These are phyloP conservation scores for Orychophragmus violaceus DNA, from an alignment of 345 rosid species.

Conservation along the genomic window DNA sequence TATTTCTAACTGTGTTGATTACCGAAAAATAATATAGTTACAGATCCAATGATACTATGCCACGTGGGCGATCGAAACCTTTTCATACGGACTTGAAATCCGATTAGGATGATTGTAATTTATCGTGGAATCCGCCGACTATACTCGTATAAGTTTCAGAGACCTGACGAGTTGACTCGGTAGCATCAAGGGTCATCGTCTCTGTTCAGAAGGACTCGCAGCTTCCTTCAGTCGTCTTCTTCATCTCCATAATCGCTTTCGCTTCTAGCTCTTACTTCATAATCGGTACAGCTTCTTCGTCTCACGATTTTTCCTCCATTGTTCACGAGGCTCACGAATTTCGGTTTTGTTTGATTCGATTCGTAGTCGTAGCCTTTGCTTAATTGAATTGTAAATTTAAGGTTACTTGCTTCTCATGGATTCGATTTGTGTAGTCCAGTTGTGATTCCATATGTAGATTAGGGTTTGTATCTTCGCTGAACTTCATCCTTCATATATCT, in stretches of 20 bases:
- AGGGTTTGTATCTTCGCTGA: background rate
- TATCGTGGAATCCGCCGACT: conserved; percentile 12
- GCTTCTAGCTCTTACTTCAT: background rate
- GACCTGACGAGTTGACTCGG: conserved; percentile 6
- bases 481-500: no score
- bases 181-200: background rate
- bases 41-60: background rate
- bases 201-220: background rate
- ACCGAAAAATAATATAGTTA: background rate
- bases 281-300: background rate
- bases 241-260: background rate
- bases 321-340: background rate
- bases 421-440: background rate
- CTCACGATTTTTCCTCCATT: background rate
- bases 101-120: background rate
- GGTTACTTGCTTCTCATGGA: background rate
- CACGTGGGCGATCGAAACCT: background rate
- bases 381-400: background rate
- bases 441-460: background rate
- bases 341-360: background rate
- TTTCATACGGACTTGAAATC: background rate
- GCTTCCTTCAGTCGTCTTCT: conserved; percentile 1
- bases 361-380: background rate
- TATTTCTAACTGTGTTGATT: background rate
- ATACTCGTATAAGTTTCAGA: background rate